Evolutionary conservation across 176 grass and related monocot species (phyloP).

Genomic region (Oryza punctata): DNA sequence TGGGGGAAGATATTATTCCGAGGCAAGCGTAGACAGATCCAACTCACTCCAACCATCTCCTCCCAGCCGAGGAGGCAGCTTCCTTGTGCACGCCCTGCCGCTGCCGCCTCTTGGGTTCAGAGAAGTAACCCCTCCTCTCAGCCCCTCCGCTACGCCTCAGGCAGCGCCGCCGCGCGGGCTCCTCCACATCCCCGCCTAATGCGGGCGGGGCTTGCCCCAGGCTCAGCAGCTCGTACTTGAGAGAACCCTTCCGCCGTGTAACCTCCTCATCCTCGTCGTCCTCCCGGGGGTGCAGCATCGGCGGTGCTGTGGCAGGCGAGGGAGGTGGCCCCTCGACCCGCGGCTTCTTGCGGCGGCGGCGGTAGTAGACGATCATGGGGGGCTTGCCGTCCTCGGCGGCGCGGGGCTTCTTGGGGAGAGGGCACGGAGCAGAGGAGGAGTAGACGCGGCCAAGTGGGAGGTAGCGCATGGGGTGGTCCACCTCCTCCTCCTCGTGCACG

Average conservation of each 20-base stretch:
- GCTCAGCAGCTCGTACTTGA: conserved; percentile 53
- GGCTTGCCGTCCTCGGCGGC: conserved; percentile 2
- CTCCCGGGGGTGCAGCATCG: not conserved
- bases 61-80: conserved; percentile 37
- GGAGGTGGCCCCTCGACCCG: conserved; percentile 32
- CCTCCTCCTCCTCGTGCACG: conserved; percentile 50
- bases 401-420: conserved; percentile 46
- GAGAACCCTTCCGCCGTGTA: conserved; percentile 41
- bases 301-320: conserved; percentile 12
- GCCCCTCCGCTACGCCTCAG: conserved; percentile 18
- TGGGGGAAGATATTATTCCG: not conserved
- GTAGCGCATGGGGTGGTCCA: conserved; percentile 61
- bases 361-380: conserved; percentile 49
- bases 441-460: conserved; percentile 79
- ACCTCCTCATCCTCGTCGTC: conserved; percentile 13
- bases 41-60: conserved; percentile 96
- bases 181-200: conserved; percentile 32
- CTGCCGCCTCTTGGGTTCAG: conserved; percentile 27
- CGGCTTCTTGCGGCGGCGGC: conserved; percentile 46
- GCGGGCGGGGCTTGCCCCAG: conserved; percentile 40
- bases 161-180: conserved; percentile 4
- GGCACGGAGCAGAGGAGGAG: conserved; percentile 61
- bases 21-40: conserved; percentile 19
- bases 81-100: conserved; percentile 42
- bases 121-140: conserved; percentile 30